These are phyloP conservation scores for Syncephalastrum contaminatum DNA, from an alignment of 371 early-diverging fungal species.

Conservation along the genomic window DNA sequence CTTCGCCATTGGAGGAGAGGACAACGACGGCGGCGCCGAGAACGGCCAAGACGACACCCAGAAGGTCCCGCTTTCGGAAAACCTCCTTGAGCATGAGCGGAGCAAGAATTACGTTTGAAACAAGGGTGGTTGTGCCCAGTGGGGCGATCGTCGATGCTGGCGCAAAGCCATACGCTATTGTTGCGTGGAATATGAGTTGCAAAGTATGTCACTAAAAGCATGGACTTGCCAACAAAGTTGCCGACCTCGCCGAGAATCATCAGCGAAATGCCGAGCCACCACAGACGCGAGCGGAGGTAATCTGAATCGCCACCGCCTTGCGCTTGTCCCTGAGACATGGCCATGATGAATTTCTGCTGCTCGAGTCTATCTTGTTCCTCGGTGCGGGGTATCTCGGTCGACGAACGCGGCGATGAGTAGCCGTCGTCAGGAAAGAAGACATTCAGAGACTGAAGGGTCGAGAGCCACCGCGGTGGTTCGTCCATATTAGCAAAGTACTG, in stretches of 20 bases:
- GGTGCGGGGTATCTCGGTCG: constrained; percentile 26
- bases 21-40: constrained; percentile 71
- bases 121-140: constrained; percentile 71
- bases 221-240: constrained; percentile 52
- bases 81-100: constrained; percentile 70
- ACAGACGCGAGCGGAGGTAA: constrained; percentile 60
- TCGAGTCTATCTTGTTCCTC: constrained; percentile 32
- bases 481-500: constrained; percentile 49
- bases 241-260: constrained; percentile 77
- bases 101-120: constrained; percentile 73
- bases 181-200: no score
- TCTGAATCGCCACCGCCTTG: constrained; percentile 32
- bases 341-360: constrained; percentile 40
- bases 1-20: constrained; percentile 59
- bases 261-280: constrained; percentile 75
- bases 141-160: constrained; percentile 84
- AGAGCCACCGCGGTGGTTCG: constrained; percentile 45
- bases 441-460: constrained; percentile 20
- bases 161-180: constrained; percentile 78
- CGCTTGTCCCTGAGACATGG: constrained; percentile 45
- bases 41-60: constrained; percentile 69
- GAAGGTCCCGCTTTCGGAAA: constrained; percentile 64
- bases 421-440: constrained; percentile 49
- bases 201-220: no score
- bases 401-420: constrained; percentile 49